These are phyloP conservation scores for Saturnispora sanitii DNA, from an alignment of 805 yeast species.

Conservation along the genomic window DNA sequence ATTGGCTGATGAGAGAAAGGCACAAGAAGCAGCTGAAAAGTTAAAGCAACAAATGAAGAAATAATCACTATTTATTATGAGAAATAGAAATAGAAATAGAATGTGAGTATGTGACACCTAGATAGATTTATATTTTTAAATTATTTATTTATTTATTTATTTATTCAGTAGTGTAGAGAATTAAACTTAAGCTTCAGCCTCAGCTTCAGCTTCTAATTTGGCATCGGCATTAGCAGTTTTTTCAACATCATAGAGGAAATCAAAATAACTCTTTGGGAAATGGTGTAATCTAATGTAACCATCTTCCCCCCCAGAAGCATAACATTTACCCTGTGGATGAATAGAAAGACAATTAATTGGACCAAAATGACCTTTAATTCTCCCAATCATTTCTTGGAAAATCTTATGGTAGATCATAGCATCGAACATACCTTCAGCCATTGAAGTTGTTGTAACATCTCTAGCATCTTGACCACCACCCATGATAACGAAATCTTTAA, in stretches of 20 bases:
- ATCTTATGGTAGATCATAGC: conserved; percentile 93
- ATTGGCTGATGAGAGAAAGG: conserved; percentile 45
- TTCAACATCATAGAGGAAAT: conserved; percentile 87
- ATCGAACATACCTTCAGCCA: conserved; percentile 92
- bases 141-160: no score
- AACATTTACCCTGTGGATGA: conserved; percentile 88
- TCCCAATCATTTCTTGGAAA: conserved; percentile 91
- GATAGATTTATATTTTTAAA: not conserved
- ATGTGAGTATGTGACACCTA: not conserved
- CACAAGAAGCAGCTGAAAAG: conserved; percentile 24
- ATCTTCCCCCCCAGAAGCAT: conserved; percentile 98
- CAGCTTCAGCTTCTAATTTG: not conserved
- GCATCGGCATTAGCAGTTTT: conserved; percentile 50
- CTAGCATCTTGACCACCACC: conserved; percentile 99
- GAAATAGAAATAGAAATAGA: not conserved
- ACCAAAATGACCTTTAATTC: conserved; percentile 98
- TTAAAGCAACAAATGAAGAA: conserved; percentile 14
- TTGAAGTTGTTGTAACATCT: conserved; percentile 94
- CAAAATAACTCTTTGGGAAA: conserved; percentile 87
- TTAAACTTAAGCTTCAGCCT: no score
- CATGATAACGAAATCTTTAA: conserved; percentile 81
- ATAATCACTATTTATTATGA: not conserved
- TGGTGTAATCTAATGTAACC: conserved; percentile 92
- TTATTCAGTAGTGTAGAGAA: no score
- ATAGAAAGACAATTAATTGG: conserved; percentile 90